Evolutionary conservation across 805 yeast species (phyloP).

Genomic region (Saccharomycopsis fibuligera): DNA sequence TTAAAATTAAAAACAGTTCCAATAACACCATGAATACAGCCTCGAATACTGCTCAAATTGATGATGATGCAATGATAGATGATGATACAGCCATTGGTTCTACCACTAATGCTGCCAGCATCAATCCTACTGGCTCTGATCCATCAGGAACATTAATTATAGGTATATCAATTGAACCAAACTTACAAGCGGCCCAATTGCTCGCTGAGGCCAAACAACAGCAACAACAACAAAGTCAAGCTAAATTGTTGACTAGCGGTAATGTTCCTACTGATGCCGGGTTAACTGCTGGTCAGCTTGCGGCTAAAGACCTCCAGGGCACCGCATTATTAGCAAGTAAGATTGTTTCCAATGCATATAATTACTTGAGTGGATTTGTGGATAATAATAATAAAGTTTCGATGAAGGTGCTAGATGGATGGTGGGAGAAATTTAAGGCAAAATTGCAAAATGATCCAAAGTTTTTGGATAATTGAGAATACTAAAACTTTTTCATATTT

Average conservation of each 20-base stretch:
- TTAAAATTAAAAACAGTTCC: slow-evolving; percentile 53
- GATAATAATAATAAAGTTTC: slow-evolving; percentile 77
- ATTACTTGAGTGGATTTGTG: slow-evolving; percentile 81
- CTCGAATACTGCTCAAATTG: slow-evolving; percentile 30
- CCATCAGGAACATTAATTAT: slow-evolving; percentile 35
- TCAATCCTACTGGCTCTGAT: slow-evolving; percentile 24
- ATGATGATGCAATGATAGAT: slow-evolving; percentile 33
- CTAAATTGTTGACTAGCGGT: background rate
- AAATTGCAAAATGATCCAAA: slow-evolving; percentile 76
- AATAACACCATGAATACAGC: slow-evolving; percentile 18
- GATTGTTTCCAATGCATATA: slow-evolving; percentile 88
- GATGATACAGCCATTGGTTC: slow-evolving; percentile 8
- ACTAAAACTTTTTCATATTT: background rate
- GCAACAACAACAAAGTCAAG: slow-evolving; percentile 23
- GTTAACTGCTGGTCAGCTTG: background rate
- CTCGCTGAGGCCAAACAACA: slow-evolving; percentile 38
- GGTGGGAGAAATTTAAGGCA: slow-evolving; percentile 90
- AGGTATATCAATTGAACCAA: slow-evolving; percentile 90
- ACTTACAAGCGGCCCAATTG: slow-evolving; percentile 54
- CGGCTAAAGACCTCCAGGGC: slow-evolving; percentile 4
- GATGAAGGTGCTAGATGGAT: slow-evolving; percentile 78
- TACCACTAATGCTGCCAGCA: slow-evolving; percentile 10
- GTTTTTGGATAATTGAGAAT: slow-evolving; percentile 53
- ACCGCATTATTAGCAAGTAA: slow-evolving; percentile 63
- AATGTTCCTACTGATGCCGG: slow-evolving; percentile 24